Base-by-base conservation (phyloP, 805 yeast species). In the Hanseniaspora clermontiae region DNA sequence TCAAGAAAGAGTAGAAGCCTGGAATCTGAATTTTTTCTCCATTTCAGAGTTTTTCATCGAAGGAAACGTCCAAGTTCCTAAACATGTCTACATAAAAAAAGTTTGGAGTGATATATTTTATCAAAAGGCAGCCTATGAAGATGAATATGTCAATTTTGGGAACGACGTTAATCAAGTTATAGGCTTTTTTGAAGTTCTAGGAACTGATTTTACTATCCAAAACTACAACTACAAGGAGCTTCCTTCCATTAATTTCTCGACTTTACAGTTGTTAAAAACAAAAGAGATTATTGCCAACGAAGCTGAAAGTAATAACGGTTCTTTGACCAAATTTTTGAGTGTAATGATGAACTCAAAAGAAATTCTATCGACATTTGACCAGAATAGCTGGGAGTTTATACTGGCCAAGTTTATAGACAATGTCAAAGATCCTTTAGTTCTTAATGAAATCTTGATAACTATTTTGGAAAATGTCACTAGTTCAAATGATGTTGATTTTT, bases 401-500 rank as follows among this genome's bases (percentile, higher is more conserved):
- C 8, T 51, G 24, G 43, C 55, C 5, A 51, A 32, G 17, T 51
- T 51, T 38, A 42, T 51, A 27, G 29, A 38, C 9, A 43, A 47
- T 34, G 39, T 51, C 10, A 36, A 37, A 15, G 31, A 51, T 43
- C 55, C 55, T 29, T 36, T 79, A 24, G 75, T 88, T 65, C 79
- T 78, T 57, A 69, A 89, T 40, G 82, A 82, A 55, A 68, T 93
- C 2, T 90, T 97, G 95, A 79, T 78, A 36, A 74, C 84, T 27
- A 70, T 90, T 17, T 74, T 87, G 79, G 77, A 60, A 76, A 76
- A 56, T 86, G 84, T 61, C 64, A 68, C 14, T 64, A 64, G 2
- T 62, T 54, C 8, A 36, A 31, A 14, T 15, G 34, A 58, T 1
- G 37, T 51, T 32, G 63, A 70, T 24, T 43, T 68, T 2, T 66